These are phyloP conservation scores for Paramecium sexaurelia DNA, from an alignment of 73 alveolate genomes.

Conservation along the genomic window DNA sequence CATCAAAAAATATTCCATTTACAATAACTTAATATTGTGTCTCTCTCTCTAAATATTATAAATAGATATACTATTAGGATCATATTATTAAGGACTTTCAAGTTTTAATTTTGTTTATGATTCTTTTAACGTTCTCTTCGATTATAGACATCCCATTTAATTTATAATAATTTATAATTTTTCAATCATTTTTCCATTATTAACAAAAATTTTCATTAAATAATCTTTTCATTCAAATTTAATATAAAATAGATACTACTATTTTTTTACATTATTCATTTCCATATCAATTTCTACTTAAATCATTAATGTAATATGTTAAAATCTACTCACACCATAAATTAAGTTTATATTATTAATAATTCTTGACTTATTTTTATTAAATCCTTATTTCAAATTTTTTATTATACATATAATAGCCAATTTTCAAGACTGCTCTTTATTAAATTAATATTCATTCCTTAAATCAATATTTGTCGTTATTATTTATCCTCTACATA, in stretches of 20 bases:
- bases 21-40: constrained; percentile 11
- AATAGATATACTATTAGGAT: background rate
- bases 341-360: background rate
- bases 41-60: background rate
- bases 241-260: background rate
- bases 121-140: background rate
- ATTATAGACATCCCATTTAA: background rate
- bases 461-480: background rate
- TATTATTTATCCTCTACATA: background rate
- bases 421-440: background rate
- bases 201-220: background rate
- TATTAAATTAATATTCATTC: background rate
- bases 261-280: background rate
- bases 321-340: background rate
- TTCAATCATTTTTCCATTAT: background rate
- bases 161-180: background rate
- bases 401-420: background rate
- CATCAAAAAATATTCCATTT: constrained; percentile 43
- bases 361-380: background rate
- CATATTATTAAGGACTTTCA: background rate
- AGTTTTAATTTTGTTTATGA: background rate
- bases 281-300: background rate
- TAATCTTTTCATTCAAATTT: background rate
- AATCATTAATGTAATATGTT: background rate
- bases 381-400: background rate